Evolutionary conservation across 768 basidiomycete genomes (phyloP), one percentile per base, ranked within the genome.

Genomic region (Rhizopogon vesiculosus): DNA sequence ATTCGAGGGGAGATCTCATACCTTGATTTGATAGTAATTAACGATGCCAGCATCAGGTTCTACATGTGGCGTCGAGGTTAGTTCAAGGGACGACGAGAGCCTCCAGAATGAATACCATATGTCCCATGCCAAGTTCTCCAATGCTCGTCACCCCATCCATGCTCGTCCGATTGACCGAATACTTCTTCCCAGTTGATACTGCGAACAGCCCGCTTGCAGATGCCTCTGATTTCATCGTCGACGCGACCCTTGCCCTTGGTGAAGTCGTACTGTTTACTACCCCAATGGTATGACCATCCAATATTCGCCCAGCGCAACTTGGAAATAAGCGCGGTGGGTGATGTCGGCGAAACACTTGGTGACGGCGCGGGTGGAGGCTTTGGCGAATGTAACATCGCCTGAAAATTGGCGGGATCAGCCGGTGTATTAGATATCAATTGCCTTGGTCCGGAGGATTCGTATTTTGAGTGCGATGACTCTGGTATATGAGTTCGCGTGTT

Each of bases 261-360:
- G 61, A 97, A 94, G 64, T 97, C 92, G 66, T 99, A 99, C 56
- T 90, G 86, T 64, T 98, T 99, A 29, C 85, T 90, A 3, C 91
- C 90, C 96, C 96, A 98, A 74, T 98, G 93, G 70, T 99, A 99
- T 51, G 82, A 91, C 85, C 90, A 91, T 9, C 96, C 96, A 48
- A 99, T 88, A 63, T 96, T 98, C 1, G 93, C 89, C 96, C 96
- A 99, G 46, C 96, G 81, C 46, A 99, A 68, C 67, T 91, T 94
- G 5, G 75, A 76, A 15, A 95, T 62, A 13, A 98, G 79, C 28
- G 79, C 72, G 1, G 81, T 81, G 2, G 82, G 73, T 3, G 69
- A 67, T 7, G 74, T 66, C 1, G 86, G 77, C 10, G 71, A 75
- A 3, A 81, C 74, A 2, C 83, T 83, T 2, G 76, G 66, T 3